A percentile compares a stretch with the other conserved stretches of the same genome.
These are phyloP conservation scores for Russula abietina DNA, from an alignment of 768 basidiomycete genomes.

Conservation along the genomic window DNA sequence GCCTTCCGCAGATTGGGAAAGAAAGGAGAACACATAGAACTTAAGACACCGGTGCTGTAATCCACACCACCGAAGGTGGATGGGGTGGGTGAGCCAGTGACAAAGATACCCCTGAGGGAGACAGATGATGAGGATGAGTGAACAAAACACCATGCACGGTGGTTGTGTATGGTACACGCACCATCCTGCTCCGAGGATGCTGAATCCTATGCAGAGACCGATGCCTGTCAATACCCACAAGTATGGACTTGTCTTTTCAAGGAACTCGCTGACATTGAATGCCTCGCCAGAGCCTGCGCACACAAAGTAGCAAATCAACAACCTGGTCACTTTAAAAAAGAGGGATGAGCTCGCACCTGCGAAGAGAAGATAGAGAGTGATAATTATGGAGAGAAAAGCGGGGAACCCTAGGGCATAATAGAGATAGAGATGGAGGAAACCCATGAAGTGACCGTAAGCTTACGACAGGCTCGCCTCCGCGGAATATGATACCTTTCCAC, in stretches of 20 bases:
- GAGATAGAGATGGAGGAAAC: constrained; percentile 30
- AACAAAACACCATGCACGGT: too few relatives aligned
- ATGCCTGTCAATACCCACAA: constrained; percentile 89
- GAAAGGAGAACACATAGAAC: too few relatives aligned
- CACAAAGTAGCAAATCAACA: background rate
- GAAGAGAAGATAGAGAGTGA: constrained; percentile 87
- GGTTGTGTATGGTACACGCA: too few relatives aligned
- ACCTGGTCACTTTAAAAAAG: background rate
- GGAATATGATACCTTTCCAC: too few relatives aligned
- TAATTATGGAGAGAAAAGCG: constrained; percentile 51
- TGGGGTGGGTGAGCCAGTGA: constrained; percentile 94
- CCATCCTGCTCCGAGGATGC: constrained; percentile 92
- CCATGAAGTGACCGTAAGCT: constrained; percentile 28
- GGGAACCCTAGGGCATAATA: constrained; percentile 70
- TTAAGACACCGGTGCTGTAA: too few relatives aligned
- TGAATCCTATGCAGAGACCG: constrained; percentile 87
- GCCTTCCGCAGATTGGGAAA: too few relatives aligned
- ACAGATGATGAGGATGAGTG: background rate
- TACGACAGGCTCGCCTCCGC: too few relatives aligned
- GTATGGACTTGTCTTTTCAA: constrained; percentile 92
- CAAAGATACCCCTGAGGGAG: constrained; percentile 84
- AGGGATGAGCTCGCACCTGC: constrained; percentile 50
- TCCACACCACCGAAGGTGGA: too few relatives aligned
- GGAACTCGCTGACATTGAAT: constrained; percentile 90
- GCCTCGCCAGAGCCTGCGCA: constrained; percentile 73